Evolutionary conservation across 257 asterid genomes (phyloP).

Genomic region (Fraxinus anomala): DNA sequence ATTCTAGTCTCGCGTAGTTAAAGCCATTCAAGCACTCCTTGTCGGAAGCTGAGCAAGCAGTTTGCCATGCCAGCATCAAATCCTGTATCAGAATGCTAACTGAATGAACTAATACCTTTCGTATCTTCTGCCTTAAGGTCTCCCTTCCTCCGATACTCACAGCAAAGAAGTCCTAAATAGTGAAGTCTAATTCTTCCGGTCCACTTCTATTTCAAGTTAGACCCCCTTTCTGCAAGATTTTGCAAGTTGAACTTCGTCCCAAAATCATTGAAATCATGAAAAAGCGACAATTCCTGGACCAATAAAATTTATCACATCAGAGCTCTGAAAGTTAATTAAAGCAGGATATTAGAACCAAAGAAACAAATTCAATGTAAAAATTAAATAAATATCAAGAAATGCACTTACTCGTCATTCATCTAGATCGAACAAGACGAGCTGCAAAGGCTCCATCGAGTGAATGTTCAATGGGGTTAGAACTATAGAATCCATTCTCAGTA

Average conservation of each 20-base stretch:
- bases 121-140: background rate
- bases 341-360: constrained; percentile 3
- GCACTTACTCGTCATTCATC: constrained; percentile 27
- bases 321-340: background rate
- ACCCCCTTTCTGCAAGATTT: background rate
- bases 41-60: too few species aligned
- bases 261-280: background rate
- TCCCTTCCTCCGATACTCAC: background rate
- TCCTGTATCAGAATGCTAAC: background rate
- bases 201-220: background rate
- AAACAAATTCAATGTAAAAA: background rate
- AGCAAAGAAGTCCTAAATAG: background rate
- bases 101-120: background rate
- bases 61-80: too few species aligned
- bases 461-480: constrained; percentile 77
- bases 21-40: too few species aligned
- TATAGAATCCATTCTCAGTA: constrained; percentile 58
- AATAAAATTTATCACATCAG: background rate
- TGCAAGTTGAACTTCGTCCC: background rate
- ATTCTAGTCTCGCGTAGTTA: too few species aligned
- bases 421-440: constrained; percentile 74
- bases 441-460: constrained; percentile 93
- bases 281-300: background rate
- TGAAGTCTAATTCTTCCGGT: background rate
- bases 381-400: background rate